A percentile compares a stretch with the other conserved stretches of the same genome.
These are phyloP conservation scores for Trypanosoma rangeli DNA, from an alignment of 208 protist genomes.

Conservation along the genomic window DNA sequence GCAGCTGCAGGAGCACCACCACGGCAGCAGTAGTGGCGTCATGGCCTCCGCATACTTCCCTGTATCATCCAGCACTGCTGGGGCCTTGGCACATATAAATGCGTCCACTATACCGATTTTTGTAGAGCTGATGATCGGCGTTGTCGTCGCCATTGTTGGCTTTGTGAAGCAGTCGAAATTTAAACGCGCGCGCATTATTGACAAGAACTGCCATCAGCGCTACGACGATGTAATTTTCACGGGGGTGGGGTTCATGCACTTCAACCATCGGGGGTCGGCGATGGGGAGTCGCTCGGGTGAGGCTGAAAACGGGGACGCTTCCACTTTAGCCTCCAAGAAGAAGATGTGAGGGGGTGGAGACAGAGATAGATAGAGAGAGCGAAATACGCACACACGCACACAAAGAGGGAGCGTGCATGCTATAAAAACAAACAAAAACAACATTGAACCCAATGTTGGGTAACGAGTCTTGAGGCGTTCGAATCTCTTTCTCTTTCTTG, in stretches of 20 bases:
- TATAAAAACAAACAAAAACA: slow-evolving; percentile 11
- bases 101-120: slow-evolving; percentile 27
- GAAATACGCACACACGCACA: slow-evolving; percentile 18
- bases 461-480: neutral
- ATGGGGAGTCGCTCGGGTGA: slow-evolving; percentile 1
- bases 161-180: slow-evolving; percentile 48
- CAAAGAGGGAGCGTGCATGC: slow-evolving; percentile 12
- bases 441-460: too few species aligned
- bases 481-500: slow-evolving; percentile 22
- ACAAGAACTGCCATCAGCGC: slow-evolving; percentile 52
- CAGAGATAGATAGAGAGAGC: neutral
- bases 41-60: slow-evolving; percentile 8
- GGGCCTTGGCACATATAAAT: slow-evolving; percentile 3
- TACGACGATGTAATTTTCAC: slow-evolving; percentile 74
- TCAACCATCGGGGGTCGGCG: slow-evolving; percentile 80
- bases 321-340: slow-evolving; percentile 29
- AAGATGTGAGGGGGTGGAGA: slow-evolving; percentile 3
- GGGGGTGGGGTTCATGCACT: slow-evolving; percentile 79
- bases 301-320: neutral
- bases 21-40: slow-evolving; percentile 9
- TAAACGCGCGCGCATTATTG: slow-evolving; percentile 54
- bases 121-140: slow-evolving; percentile 28
- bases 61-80: neutral
- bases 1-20: slow-evolving; percentile 63
- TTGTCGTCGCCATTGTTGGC: slow-evolving; percentile 52